Evolutionary conservation across 148 eudicot species (phyloP), one percentile per base, ranked within the genome.

Genomic region (Nepenthes gracilis): DNA sequence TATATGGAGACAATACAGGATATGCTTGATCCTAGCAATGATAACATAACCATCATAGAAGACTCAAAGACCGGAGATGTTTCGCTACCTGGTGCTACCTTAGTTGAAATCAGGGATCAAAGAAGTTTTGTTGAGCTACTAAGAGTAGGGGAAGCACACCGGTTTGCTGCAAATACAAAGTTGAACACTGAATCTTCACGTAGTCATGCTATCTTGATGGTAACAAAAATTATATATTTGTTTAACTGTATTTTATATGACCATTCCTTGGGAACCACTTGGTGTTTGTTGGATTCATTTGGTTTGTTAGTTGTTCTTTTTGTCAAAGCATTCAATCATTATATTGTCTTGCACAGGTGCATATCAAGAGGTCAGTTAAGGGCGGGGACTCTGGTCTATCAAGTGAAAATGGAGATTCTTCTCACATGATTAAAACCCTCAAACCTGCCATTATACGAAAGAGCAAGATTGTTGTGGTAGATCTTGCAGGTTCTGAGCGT

Each of bases 401-500:
- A 59, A 78, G 61, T 64, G 81, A 80, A 63, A 90, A 84, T 75
- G 87, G 83, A 58, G 77, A 40, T 64, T 63, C 58, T 36, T 63
- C 84, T 54, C 71, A 66, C 65, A 60, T 51, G 74, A 71, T 54
- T 66, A 86, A 81, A 75, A 68, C 73, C 61, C 67, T 70, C 55
- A 86, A 82, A 78, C 77, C 94, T 60, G 68, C 86, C 7, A 62
- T 84, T 63, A 80, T 90, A 63, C 78, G 97, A 48, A 90, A 74
- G 71, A 80, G 95, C 64, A 90, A 86, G 72, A 88, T 90, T 53
- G 83, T 90, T 36, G 87, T 90, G 63, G 86, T 90, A 14, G 97
- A 90, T 75, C 95, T 90, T 64, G 97, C 97, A 33, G 97, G 97
- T 66, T 90, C 97, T 61, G 97, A 90, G 75, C 90, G 97, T 58